Percentiles rank a stretch among this genome's conserved stretches.
phyloP scores from a whole-genome alignment of 2,329 filamentous ascomycete species.

The Cladosporium phlei region DNA sequence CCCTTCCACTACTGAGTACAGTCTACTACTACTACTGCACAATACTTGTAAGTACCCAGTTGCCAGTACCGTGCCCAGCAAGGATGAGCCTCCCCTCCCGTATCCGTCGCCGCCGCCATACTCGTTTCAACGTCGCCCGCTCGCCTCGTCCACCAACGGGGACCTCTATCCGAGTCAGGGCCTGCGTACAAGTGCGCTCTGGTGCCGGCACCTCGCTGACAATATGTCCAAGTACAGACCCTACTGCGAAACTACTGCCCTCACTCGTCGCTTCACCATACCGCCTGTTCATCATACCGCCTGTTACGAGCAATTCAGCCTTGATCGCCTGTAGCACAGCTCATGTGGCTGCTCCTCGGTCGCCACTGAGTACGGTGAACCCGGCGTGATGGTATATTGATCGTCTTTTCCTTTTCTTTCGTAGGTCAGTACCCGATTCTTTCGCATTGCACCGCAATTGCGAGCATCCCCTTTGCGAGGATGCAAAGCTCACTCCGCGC shows the following conservation, averaged over 20 bases:
- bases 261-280: constrained; percentile 3
- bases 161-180: constrained; percentile 7
- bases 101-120: too few relatives aligned
- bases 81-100: too few relatives aligned
- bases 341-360: constrained; percentile 10
- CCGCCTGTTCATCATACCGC: too few relatives aligned
- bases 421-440: constrained; percentile 8
- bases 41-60: too few relatives aligned
- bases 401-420: constrained; percentile 5
- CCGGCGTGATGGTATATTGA: constrained; percentile 13
- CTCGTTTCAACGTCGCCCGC: constrained; percentile 9
- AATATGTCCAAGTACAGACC: constrained; percentile 1
- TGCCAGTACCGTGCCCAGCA: too few relatives aligned
- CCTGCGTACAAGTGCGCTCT: constrained; percentile 1
- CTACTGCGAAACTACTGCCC: constrained; percentile 4
- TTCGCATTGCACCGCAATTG: neutral
- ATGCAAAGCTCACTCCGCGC: constrained; percentile 8
- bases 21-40: too few relatives aligned
- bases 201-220: constrained; percentile 12
- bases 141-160: constrained; percentile 2
- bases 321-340: constrained; percentile 13
- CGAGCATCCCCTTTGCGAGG: constrained; percentile 1
- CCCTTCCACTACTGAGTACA: too few relatives aligned
- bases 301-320: constrained; percentile 3
- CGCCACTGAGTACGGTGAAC: constrained; percentile 8